Conservation (phyloP, 805 yeast genomes). For the Ogataea neopini region DNA sequence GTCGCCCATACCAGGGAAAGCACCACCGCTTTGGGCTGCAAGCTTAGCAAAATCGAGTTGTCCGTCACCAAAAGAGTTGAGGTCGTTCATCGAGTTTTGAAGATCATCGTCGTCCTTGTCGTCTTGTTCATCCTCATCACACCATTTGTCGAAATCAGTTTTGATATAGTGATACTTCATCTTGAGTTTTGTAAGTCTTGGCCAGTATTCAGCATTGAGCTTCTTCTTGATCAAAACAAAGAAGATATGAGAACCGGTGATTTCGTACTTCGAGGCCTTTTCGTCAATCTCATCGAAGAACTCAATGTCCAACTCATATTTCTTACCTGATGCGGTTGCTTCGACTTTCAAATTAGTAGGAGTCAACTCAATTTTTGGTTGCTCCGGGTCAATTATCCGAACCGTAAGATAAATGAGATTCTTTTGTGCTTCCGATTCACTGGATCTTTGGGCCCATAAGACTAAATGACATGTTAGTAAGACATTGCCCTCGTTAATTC, state of each 20-base stretch:
- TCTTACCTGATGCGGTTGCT: conserved; percentile 48
- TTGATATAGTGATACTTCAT: conserved; percentile 75
- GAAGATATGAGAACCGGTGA: conserved; percentile 63
- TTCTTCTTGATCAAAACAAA: conserved; percentile 72
- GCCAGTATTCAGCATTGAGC: conserved; percentile 82
- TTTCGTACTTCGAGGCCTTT: conserved; percentile 56
- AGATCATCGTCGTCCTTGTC: conserved; percentile 50
- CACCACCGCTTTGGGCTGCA: conserved; percentile 43
- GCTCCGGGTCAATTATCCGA: conserved; percentile 65
- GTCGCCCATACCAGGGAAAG: conserved; percentile 45
- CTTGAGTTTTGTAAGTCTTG: conserved; percentile 88
- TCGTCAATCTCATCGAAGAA: conserved; percentile 76
- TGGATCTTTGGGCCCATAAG: conserved; percentile 96
- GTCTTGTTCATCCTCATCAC: conserved; percentile 96
- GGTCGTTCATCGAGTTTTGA: conserved; percentile 24
- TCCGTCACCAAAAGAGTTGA: conserved; percentile 24
- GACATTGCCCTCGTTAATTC: background rate
- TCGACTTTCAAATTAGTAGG: conserved; percentile 51
- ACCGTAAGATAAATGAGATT: conserved; percentile 77
- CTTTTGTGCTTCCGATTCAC: conserved; percentile 65
- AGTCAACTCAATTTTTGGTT: conserved; percentile 63
- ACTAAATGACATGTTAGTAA: conserved; percentile 41
- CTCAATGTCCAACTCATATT: conserved; percentile 69
- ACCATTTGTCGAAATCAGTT: conserved; percentile 98
- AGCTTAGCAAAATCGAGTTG: conserved; percentile 31